Evolutionary conservation across 179 eudicot genomes (phyloP).

Genomic region (Drosera spatulata): DNA sequence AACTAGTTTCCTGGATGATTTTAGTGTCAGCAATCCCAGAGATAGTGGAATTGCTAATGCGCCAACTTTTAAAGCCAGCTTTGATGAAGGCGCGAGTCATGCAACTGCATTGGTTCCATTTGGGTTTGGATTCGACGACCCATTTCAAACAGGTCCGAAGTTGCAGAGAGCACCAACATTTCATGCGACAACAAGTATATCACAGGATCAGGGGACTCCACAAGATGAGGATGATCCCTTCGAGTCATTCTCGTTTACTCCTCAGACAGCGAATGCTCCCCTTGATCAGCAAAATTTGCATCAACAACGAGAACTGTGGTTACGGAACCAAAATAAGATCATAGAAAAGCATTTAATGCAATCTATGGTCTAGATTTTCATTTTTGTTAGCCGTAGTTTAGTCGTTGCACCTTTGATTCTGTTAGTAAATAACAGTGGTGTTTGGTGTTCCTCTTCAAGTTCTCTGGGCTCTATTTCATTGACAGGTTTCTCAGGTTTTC

Average conservation of each 20-base stretch:
- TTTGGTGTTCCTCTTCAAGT: no score
- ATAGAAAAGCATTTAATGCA: constrained; percentile 41
- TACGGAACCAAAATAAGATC: constrained; percentile 67
- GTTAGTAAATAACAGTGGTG: no score
- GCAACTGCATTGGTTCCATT: constrained; percentile 18
- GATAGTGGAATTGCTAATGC: neutral
- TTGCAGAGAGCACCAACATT: constrained; percentile 50
- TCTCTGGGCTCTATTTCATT: no score
- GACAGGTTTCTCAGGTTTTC: no score
- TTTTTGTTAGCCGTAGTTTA: no score
- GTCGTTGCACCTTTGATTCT: no score
- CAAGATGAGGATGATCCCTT: constrained; percentile 37
- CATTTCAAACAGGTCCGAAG: constrained; percentile 16
- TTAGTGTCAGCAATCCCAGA: neutral
- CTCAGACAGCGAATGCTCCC: constrained; percentile 10
- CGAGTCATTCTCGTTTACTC: constrained; percentile 11
- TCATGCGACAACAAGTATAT: constrained; percentile 17
- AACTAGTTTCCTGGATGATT: constrained; percentile 11
- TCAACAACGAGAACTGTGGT: constrained; percentile 58
- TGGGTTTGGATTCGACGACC: constrained; percentile 5
- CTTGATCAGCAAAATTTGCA: constrained; percentile 28
- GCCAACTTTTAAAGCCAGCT: constrained; percentile 3
- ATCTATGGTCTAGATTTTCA: neutral
- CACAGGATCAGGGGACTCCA: neutral
- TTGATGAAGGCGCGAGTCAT: constrained; percentile 1